Evolutionary conservation across 805 yeast species (phyloP).

Genomic region (Yarrowia bubula): DNA sequence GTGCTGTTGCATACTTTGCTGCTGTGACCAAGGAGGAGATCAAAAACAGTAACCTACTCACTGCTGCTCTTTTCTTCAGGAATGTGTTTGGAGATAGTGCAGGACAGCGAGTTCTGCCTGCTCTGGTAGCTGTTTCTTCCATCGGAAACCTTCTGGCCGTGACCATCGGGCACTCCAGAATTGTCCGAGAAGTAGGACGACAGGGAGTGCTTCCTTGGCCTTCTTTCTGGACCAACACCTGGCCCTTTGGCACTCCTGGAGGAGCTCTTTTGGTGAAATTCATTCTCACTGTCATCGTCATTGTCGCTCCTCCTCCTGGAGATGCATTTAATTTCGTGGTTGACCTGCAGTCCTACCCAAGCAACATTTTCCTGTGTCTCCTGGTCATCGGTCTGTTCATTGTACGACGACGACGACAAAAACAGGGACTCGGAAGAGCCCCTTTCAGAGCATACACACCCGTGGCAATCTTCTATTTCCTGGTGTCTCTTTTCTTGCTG

Average conservation of each 20-base stretch:
- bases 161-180: conserved; percentile 57
- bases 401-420: conserved; percentile 33
- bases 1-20: conserved; percentile 55
- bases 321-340: conserved; percentile 63
- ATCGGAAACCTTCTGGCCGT: conserved; percentile 66
- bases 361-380: conserved; percentile 54
- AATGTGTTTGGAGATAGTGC: conserved; percentile 57
- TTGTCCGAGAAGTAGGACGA: conserved; percentile 56
- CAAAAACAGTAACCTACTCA: conserved; percentile 54
- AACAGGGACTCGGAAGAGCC: background rate
- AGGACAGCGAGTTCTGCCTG: conserved; percentile 51
- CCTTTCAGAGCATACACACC: conserved; percentile 8
- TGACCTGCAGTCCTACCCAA: conserved; percentile 62
- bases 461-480: background rate
- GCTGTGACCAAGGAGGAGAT: conserved; percentile 47
- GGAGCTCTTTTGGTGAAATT: conserved; percentile 55
- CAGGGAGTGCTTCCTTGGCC: conserved; percentile 53
- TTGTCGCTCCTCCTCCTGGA: conserved; percentile 61
- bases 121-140: conserved; percentile 59
- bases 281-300: conserved; percentile 52
- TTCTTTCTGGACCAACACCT: conserved; percentile 43
- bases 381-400: conserved; percentile 53
- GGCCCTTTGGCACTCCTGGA: conserved; percentile 41
- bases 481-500: conserved; percentile 11
- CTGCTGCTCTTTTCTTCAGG: conserved; percentile 62